A percentile compares a stretch with the other conserved stretches of the same genome.
Conservation (phyloP, 495 filamentous ascomycete genomes). For the Hyaloscypha bicolor region DNA sequence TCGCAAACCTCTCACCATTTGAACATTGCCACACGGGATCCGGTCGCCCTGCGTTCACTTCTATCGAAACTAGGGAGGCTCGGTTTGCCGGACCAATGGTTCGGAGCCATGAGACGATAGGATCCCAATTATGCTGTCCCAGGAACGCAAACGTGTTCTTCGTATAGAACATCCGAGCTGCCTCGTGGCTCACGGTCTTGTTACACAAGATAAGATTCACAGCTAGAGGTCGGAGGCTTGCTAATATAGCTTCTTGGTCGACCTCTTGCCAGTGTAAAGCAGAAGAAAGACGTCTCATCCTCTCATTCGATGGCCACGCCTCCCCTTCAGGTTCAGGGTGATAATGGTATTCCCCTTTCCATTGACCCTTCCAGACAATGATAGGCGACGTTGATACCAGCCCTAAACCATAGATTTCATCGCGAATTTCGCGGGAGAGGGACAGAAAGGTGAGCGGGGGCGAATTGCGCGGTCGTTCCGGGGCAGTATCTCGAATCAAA, state of each 20-base stretch:
- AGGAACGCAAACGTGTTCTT: slow-evolving; percentile 16
- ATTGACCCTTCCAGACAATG: slow-evolving; percentile 14
- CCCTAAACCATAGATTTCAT: slow-evolving; percentile 14
- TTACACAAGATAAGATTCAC: slow-evolving; percentile 14
- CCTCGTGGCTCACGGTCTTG: slow-evolving; percentile 16
- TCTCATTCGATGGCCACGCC: background rate
- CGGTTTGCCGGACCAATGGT: slow-evolving; percentile 10
- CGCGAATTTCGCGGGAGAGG: slow-evolving; percentile 15
- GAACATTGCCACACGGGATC: slow-evolving; percentile 12
- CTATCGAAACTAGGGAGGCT: slow-evolving; percentile 9
- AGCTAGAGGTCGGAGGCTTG: slow-evolving; percentile 9
- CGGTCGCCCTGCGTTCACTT: slow-evolving; percentile 9
- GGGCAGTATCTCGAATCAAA: slow-evolving; percentile 13
- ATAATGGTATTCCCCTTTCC: slow-evolving; percentile 10
- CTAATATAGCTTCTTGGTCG: slow-evolving; percentile 16
- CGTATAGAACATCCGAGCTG: slow-evolving; percentile 10
- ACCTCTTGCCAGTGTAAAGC: slow-evolving; percentile 7
- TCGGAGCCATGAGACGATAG: slow-evolving; percentile 12
- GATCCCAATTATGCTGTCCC: slow-evolving; percentile 16
- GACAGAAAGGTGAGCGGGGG: slow-evolving; percentile 13
- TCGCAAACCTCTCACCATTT: slow-evolving; percentile 5
- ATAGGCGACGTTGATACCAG: slow-evolving; percentile 13
- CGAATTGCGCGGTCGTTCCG: slow-evolving; percentile 7
- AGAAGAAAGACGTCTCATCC: slow-evolving; percentile 10
- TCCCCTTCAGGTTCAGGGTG: slow-evolving; percentile 4